These are phyloP conservation scores for Trifolium fragiferum DNA, from an alignment of 306 rosid species.

Conservation along the genomic window DNA sequence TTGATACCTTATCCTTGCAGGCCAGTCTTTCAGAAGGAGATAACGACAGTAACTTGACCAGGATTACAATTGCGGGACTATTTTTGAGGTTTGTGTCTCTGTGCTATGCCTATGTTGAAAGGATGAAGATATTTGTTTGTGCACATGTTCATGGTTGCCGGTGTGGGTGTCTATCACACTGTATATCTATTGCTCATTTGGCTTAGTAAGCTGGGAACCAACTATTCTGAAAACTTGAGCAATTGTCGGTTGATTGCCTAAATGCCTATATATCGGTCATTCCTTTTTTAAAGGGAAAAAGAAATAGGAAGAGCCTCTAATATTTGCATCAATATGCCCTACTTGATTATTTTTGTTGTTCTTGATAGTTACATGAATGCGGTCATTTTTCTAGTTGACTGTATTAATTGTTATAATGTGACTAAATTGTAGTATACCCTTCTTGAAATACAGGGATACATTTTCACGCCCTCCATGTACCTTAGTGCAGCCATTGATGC, in stretches of 20 bases:
- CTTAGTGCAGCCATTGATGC: constrained; percentile 90
- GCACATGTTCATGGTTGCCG: constrained; percentile 12
- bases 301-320: background rate
- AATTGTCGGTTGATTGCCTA: constrained; percentile 9
- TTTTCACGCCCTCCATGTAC: constrained; percentile 83
- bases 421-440: constrained; percentile 39
- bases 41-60: constrained; percentile 70
- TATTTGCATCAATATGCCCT: constrained; percentile 13
- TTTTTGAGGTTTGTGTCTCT: constrained; percentile 70
- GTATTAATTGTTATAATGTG: background rate
- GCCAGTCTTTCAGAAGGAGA: constrained; percentile 76
- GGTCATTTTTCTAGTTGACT: constrained; percentile 22
- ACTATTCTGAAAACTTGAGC: constrained; percentile 31
- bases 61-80: constrained; percentile 76
- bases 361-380: constrained; percentile 17
- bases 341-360: constrained; percentile 32
- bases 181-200: constrained; percentile 18
- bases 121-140: constrained; percentile 20
- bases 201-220: constrained; percentile 10
- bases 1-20: constrained; percentile 55
- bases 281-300: constrained; percentile 13
- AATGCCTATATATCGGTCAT: background rate
- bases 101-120: background rate
- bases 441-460: constrained; percentile 76
- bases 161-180: constrained; percentile 9